These are phyloP conservation scores for Rhodotorula sp. DNA, from an alignment of 1,284 basidiomycete species.

Conservation along the genomic window DNA sequence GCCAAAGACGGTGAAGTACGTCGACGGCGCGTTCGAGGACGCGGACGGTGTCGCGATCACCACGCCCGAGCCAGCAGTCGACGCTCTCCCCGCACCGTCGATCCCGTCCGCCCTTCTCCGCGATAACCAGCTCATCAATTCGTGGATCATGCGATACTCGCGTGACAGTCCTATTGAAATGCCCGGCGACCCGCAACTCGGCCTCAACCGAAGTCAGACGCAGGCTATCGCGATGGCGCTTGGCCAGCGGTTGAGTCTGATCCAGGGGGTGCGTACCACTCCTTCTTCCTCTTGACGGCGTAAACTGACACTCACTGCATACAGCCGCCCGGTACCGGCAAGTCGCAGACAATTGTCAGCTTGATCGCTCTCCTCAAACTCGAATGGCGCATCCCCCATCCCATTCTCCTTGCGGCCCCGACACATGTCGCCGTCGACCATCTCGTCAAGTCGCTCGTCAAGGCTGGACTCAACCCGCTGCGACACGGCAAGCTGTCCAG, in stretches of 20 bases:
- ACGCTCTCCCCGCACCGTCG: background rate
- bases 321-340: conserved; percentile 92
- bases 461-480: conserved; percentile 66
- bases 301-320: conserved; percentile 3
- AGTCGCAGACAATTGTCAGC: conserved; percentile 88
- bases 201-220: conserved; percentile 74
- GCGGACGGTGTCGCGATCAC: background rate
- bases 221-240: conserved; percentile 85
- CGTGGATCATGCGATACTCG: conserved; percentile 52
- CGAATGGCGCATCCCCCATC: conserved; percentile 78
- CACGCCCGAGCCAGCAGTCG: background rate
- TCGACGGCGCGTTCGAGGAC: background rate
- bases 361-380: conserved; percentile 78
- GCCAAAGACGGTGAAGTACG: conserved; percentile 14
- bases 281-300: background rate
- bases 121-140: conserved; percentile 46
- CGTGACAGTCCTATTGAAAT: conserved; percentile 59
- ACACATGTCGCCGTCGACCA: conserved; percentile 96
- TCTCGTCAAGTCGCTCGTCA: conserved; percentile 69
- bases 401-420: conserved; percentile 83
- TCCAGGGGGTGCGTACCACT: conserved; percentile 71
- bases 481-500: conserved; percentile 70
- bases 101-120: conserved; percentile 25
- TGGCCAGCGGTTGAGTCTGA: conserved; percentile 69
- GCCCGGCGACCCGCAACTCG: conserved; percentile 75